A percentile compares a stretch with the other conserved stretches of the same genome.
Evolutionary conservation across 225 moss, liverwort and hornwort genomes (phyloP).

Genomic region (Sphagnum tenellum): DNA sequence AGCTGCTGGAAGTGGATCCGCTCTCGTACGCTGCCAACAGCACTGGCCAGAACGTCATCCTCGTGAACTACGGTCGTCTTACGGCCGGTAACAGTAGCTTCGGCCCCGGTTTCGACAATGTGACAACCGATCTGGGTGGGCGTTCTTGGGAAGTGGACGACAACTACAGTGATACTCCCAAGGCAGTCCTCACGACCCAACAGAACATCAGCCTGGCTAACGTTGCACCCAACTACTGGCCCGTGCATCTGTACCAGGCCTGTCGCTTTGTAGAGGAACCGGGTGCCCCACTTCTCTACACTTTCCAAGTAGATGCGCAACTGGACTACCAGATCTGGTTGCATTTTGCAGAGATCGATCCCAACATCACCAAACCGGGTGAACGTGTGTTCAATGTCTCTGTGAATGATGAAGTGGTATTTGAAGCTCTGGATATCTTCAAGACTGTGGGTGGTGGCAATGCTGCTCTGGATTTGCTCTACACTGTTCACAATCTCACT

Average conservation of each 20-base stretch:
- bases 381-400: slow-evolving; percentile 68
- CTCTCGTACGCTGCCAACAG: slow-evolving; percentile 34
- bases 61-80: slow-evolving; percentile 72
- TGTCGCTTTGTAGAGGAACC: slow-evolving; percentile 42
- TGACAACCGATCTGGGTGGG: slow-evolving; percentile 60
- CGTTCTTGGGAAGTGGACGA: slow-evolving; percentile 74
- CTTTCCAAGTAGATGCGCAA: slow-evolving; percentile 58
- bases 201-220: slow-evolving; percentile 26
- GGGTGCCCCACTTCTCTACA: slow-evolving; percentile 33
- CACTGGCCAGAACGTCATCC: slow-evolving; percentile 65
- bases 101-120: slow-evolving; percentile 76
- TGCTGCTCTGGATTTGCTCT: slow-evolving; percentile 54
- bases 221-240: slow-evolving; percentile 67
- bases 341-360: slow-evolving; percentile 87
- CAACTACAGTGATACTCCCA: slow-evolving; percentile 27
- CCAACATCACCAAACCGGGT: slow-evolving; percentile 39
- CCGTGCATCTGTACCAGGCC: slow-evolving; percentile 53
- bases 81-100: slow-evolving; percentile 56
- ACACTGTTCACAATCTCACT: slow-evolving; percentile 65
- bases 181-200: slow-evolving; percentile 25
- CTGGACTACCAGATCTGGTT: slow-evolving; percentile 91
- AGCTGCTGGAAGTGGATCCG: slow-evolving; percentile 67
- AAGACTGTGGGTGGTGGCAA: slow-evolving; percentile 33
- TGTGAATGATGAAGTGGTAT: slow-evolving; percentile 30
- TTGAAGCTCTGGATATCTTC: slow-evolving; percentile 55